Percentiles rank a stretch among this genome's conserved stretches.
These are phyloP conservation scores for Brachypodium distachyon DNA, from an alignment of 202 grass and related monocot genomes.

Conservation along the genomic window DNA sequence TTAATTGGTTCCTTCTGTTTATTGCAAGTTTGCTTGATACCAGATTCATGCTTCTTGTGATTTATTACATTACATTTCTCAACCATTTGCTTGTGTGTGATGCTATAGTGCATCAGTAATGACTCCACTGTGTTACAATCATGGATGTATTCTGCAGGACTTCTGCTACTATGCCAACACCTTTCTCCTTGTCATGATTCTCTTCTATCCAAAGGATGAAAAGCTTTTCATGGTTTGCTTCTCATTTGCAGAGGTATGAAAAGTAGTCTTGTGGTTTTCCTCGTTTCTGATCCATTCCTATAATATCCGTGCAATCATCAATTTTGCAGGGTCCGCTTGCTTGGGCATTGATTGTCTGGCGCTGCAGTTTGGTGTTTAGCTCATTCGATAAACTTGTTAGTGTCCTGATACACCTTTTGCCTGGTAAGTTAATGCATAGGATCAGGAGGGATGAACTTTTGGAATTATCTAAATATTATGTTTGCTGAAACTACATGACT, in stretches of 20 bases:
- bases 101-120: neutral
- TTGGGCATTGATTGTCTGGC: constrained; percentile 98
- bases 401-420: constrained; percentile 97
- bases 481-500: neutral
- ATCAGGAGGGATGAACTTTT: neutral
- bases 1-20: neutral
- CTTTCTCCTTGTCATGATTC: constrained; percentile 84
- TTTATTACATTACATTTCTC: neutral
- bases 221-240: constrained; percentile 99
- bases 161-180: constrained; percentile 99
- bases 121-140: neutral
- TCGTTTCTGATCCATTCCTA: neutral
- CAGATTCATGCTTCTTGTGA: neutral
- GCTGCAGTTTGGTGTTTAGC: constrained; percentile 95
- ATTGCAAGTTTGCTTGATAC: neutral
- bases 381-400: constrained; percentile 98
- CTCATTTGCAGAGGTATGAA: constrained; percentile 96
- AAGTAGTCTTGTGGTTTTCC: neutral
- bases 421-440: constrained; percentile 49
- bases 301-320: constrained; percentile 14
- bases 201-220: constrained; percentile 96
- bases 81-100: neutral
- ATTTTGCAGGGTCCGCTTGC: constrained; percentile 76
- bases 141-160: constrained; percentile 41
- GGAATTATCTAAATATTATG: neutral